These are phyloP conservation scores for Eucalyptus coolabah DNA, from an alignment of 345 rosid species.

Conservation along the genomic window DNA sequence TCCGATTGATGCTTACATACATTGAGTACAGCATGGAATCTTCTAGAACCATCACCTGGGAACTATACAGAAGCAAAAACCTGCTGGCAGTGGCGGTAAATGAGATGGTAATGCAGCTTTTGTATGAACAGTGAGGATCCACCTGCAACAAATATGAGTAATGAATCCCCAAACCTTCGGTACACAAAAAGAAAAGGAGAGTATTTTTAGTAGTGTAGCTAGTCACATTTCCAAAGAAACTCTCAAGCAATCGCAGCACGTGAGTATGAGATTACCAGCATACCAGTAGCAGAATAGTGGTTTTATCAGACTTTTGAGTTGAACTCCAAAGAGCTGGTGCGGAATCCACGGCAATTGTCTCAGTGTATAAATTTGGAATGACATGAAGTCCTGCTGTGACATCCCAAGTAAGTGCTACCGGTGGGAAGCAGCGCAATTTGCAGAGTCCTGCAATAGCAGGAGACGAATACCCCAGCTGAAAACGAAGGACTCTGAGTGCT, in stretches of 20 bases:
- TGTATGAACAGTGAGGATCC: constrained; percentile 96
- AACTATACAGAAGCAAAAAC: constrained; percentile 62
- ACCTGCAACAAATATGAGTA: constrained; percentile 30
- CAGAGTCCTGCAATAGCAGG: constrained; percentile 60
- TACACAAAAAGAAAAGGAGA: background rate
- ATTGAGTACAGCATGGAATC: background rate
- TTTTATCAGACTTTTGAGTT: constrained; percentile 50
- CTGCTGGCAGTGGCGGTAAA: constrained; percentile 55
- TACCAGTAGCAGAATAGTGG: constrained; percentile 72
- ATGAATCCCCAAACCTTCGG: background rate
- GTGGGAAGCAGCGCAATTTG: constrained; percentile 95
- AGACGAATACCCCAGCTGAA: background rate
- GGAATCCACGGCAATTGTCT: constrained; percentile 63
- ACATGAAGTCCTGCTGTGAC: constrained; percentile 66
- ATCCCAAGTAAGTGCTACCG: constrained; percentile 95
- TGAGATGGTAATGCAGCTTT: constrained; percentile 49
- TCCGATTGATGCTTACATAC: background rate
- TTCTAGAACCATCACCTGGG: constrained; percentile 38
- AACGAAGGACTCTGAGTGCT: background rate
- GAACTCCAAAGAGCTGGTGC: constrained; percentile 76
- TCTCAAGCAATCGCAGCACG: background rate
- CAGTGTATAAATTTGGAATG: constrained; percentile 57
- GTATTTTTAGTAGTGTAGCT: background rate
- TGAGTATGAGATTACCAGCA: background rate
- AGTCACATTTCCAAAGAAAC: background rate